Base-by-base conservation (phyloP, 352 stramenopile genomes). In the Halophytophthora polymorphica region DNA sequence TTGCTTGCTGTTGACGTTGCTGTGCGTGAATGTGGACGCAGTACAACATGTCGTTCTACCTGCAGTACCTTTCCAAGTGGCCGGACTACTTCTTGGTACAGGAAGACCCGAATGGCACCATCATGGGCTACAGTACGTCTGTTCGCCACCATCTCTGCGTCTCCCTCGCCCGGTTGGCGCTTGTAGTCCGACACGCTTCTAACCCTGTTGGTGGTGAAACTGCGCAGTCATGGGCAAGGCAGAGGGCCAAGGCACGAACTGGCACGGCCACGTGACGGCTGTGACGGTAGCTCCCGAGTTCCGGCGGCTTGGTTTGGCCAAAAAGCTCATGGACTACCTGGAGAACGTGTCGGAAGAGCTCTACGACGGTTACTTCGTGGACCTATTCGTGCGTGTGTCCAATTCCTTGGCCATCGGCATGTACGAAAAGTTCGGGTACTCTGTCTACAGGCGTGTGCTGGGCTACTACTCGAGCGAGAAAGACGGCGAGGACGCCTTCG, bases 41-140 rank as follows among this genome's bases (percentile, higher is more conserved):
- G 73, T 99, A 98, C 83, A 98, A 99, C 69, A 94, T 96, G 78
- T 83, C 80, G 19, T 98, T 98, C 61, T 99, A 99, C 77, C 86
- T 98, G 48, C 82, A 98, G 59, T 99, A 99, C 73, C 78, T 99
- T 62, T 88, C 90, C 34, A 96, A 86, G 61, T 99, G 95, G 96
- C 97, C 97, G 37, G 95, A 99, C 68, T 96, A 98, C 58, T 99
- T 98, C 69, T 75, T 92, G 38, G 88, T 98, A 15, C 92, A 97
- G 52, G 88, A 98, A 65, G 77, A 96, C 45, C 90, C 94, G 2
- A 90, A 97, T 64, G 77, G 82, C 34, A 88, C 74, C 21, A 90
- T 98, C 42, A 98, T 98, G 94, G 96, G 95, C n/a, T 98, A 97
- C 71, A 92, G 77, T 87, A 56, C 41, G 77, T n/a, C n/a, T n/a